These are phyloP conservation scores for Fraxinus sp. DNA, from an alignment of 305 asterid species.

Conservation along the genomic window DNA sequence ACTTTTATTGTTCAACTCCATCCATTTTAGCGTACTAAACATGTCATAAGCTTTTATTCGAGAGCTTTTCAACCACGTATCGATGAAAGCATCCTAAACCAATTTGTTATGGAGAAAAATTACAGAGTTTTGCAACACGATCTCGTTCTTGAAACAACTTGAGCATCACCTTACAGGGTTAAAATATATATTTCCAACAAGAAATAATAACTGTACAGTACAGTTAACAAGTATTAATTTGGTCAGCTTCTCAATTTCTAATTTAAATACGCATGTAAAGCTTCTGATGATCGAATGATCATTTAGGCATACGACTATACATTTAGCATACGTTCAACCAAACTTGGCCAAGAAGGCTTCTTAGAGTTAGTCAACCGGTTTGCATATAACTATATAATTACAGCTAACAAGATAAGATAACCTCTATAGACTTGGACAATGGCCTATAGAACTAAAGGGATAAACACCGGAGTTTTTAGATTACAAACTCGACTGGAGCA, in stretches of 20 bases:
- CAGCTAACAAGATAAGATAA: slow-evolving; percentile 13
- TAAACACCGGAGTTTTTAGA: slow-evolving; percentile 27
- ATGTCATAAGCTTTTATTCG: not conserved
- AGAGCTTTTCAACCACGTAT: not conserved
- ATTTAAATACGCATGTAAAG: not conserved
- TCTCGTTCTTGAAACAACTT: not conserved
- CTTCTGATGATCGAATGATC: slow-evolving; percentile 1
- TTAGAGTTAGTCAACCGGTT: slow-evolving; percentile 32
- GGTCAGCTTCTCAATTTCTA: not conserved
- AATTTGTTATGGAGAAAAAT: not conserved
- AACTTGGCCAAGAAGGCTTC: slow-evolving; percentile 25
- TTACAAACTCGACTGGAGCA: slow-evolving; percentile 27
- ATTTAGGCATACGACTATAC: slow-evolving; percentile 32
- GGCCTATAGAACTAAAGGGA: slow-evolving; percentile 21
- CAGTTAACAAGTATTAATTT: not conserved
- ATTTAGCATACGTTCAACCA: slow-evolving; percentile 37
- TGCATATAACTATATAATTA: slow-evolving; percentile 40
- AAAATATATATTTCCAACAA: not conserved
- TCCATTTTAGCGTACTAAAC: not conserved
- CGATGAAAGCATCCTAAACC: not conserved
- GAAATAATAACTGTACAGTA: not conserved
- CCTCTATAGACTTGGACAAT: slow-evolving; percentile 7
- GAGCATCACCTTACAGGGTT: not conserved
- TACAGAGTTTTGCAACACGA: not conserved
- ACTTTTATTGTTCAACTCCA: not conserved